Base-by-base conservation (phyloP, 2,329 filamentous ascomycete species). In the Ceratocystis huliohia region DNA sequence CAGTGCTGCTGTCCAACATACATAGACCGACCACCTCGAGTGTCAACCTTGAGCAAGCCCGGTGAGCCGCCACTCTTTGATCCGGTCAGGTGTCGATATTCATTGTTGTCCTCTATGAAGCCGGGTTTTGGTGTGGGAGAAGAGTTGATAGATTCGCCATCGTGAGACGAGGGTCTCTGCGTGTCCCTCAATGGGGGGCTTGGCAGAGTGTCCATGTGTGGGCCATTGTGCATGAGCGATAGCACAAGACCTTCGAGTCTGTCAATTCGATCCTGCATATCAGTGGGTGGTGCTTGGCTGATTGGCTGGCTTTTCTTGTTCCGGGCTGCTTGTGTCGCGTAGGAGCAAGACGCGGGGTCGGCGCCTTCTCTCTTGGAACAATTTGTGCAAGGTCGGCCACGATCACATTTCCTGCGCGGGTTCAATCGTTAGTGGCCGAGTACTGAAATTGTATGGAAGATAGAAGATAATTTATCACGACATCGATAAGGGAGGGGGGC, bases 231-330 rank as follows among this genome's bases (percentile, higher is more conserved):
- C 93, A 97, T 96, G 73, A 97, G 77, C 33, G 91, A 95, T 70
- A 97, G 78, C 69, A 97, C 93, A 74, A 97, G 79, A 71, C 89
- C 88, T 81, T 97, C 93, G 70, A 97, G 81, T 72, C 93, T 85
- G 79, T 97, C 92, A 78, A 97, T 97, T 74, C 94, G 88, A 74
- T 95, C 96, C 78, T 97, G 93, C 93, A 97, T 96, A 76, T 96
- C 93, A 81, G 96, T 92, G 63, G 93, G 91, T 71, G 76, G 81
- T 41, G 37, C 4, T 77, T 71, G 81, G 76, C 68, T 75, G 82
- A 80, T 77, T 84, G 77, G 77, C 75, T 87, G 83, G 73, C 79
- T 86, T 81, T 90, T 95, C 76, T 90, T 94, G 71, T 64, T 64
- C n/a, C 90, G 84, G 64, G 78, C 79, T 41, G 80, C 76, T 46